Evolutionary conservation across 257 asterid genomes (phyloP), one percentile per base, ranked within the genome.

Genomic region (Haberlea rhodopensis): DNA sequence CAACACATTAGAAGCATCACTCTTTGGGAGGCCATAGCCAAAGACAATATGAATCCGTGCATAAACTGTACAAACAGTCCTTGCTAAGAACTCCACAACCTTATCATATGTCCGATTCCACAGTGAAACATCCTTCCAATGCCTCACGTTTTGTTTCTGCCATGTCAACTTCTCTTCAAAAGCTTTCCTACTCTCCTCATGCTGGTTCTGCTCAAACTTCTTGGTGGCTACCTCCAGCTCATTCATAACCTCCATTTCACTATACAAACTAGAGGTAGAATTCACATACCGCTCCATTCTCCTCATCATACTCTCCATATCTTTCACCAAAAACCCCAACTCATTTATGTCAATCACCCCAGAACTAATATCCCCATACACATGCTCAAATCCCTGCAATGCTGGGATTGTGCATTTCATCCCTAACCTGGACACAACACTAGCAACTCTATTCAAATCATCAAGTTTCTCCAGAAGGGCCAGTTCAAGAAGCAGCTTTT

Each of bases 301-400:
- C 85, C 82, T 81, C 57, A 88, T 77, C 80, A 80, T 86, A 53
- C 85, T 70, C 15, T 94, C 99, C 99, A 94, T 94, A 66, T 94
- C 96, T 78, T 90, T 94, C 57, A 94, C 96, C 68, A 88, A 74
- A 73, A 94, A 84, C n/a, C 94, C 91, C 72, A 90, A 68, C 61
- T 88, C 87, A 63, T 66, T 82, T 55, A 87, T 80, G 75, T 85
- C 86, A 69, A 90, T 87, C 11, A 57, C 83, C 55, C 95, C 95
- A 37, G 84, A 83, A 67, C 78, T 58, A 4, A 94, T 78, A 76
- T 94, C 99, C 19, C 89, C 82, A 76, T 90, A 94, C 27, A 94
- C 97, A 71, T 94, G 99, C 79, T 90, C 91, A 71, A 94, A 94
- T 22, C 99, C 97, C 71, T 87, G 97, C 37, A 90, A 68, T 0